phyloP scores from a whole-genome alignment of 305 asterid species.

The Lippia alba region DNA sequence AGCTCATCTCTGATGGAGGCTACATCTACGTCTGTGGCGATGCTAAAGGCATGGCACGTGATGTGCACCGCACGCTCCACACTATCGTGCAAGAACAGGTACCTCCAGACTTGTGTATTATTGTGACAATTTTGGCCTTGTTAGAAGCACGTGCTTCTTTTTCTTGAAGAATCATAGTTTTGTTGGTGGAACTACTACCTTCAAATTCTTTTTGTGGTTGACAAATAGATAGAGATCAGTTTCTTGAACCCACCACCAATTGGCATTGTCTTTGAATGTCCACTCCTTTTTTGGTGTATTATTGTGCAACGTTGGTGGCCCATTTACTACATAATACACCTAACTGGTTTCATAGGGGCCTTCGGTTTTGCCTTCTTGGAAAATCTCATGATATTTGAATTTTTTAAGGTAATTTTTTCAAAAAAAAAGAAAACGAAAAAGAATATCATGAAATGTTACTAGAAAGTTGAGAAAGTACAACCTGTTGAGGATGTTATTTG shows the following conservation, averaged over 20 bases:
- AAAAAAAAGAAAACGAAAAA: no score
- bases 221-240: constrained; percentile 8
- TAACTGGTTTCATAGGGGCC: not conserved
- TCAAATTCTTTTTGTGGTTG: constrained; percentile 35
- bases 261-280: constrained; percentile 22
- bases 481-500: no score
- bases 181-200: constrained; percentile 34
- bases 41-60: constrained; percentile 99
- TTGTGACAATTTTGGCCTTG: not conserved
- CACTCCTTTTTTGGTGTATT: constrained; percentile 13
- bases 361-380: not conserved
- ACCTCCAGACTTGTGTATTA: not conserved
- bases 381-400: no score
- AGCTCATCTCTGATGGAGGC: constrained; percentile 82
- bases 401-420: no score
- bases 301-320: constrained; percentile 20
- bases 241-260: constrained; percentile 12
- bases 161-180: not conserved
- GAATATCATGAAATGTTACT: no score
- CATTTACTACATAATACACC: constrained; percentile 15
- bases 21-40: constrained; percentile 92
- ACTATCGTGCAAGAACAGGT: constrained; percentile 92
- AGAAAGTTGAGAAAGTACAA: no score
- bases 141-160: constrained; percentile 16
- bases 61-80: constrained; percentile 94